These are phyloP conservation scores for Nicotiana obtusifolia DNA, from an alignment of 257 asterid species.

Conservation along the genomic window DNA sequence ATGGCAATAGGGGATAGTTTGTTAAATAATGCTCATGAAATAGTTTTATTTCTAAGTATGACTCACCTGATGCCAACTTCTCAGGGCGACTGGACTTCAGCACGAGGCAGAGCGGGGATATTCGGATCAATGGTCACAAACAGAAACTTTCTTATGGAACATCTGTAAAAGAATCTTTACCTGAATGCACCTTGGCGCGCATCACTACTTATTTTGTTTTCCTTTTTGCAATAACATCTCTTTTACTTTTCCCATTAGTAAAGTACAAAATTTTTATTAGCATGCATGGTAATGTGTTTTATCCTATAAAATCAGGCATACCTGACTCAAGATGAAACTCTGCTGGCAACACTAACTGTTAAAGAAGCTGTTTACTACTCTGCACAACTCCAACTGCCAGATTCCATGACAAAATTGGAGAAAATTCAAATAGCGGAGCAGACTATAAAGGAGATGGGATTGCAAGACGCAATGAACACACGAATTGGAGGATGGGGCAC, in stretches of 20 bases:
- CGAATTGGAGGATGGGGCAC: constrained; percentile 26
- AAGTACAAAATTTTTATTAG: background rate
- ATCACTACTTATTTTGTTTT: constrained; percentile 1
- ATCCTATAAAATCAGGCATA: constrained; percentile 23
- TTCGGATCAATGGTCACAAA: constrained; percentile 21
- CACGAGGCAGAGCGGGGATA: constrained; percentile 24
- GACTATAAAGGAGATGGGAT: constrained; percentile 27
- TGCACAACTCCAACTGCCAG: constrained; percentile 29
- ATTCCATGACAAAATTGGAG: constrained; percentile 15
- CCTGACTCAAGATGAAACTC: constrained; percentile 23
- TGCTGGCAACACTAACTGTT: constrained; percentile 22
- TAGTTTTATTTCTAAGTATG: background rate
- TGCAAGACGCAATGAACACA: constrained; percentile 21
- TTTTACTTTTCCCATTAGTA: background rate
- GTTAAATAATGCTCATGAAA: background rate
- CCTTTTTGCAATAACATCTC: background rate
- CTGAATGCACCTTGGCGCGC: background rate
- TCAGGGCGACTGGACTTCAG: constrained; percentile 18
- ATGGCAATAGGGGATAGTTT: background rate
- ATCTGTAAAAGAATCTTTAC: constrained; percentile 15
- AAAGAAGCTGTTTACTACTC: constrained; percentile 27
- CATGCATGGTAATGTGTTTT: background rate
- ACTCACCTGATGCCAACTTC: background rate
- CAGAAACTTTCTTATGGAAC: constrained; percentile 28
- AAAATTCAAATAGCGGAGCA: constrained; percentile 25